phyloP scores from a whole-genome alignment of 176 grass and related monocot genomes.

The Eremochloa ophiuroides region DNA sequence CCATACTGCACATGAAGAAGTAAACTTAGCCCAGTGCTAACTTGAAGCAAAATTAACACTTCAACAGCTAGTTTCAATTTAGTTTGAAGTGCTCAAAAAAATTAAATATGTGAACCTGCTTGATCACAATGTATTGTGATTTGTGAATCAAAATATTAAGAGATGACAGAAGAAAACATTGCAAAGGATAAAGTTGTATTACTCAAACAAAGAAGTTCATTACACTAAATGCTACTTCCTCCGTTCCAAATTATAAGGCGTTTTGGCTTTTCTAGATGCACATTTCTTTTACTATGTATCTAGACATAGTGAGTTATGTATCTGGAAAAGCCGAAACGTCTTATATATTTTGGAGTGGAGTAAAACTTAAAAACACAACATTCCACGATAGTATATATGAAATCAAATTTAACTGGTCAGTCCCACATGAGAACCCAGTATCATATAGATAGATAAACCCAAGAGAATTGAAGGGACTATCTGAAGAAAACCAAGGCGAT shows the following conservation, averaged over 20 bases:
- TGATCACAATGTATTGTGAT: background rate
- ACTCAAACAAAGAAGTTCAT: background rate
- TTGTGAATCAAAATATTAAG: background rate
- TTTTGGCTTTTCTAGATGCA: background rate
- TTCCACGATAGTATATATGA: background rate
- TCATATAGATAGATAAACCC: background rate
- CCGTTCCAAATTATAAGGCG: background rate
- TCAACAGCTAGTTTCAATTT: background rate
- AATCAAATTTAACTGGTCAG: background rate
- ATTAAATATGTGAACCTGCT: background rate
- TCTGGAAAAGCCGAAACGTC: background rate
- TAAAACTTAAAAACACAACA: background rate
- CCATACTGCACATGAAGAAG: constrained; percentile 48
- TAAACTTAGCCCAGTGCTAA: background rate
- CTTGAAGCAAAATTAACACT: background rate
- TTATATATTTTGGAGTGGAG: background rate
- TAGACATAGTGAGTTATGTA: background rate
- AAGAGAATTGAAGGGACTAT: background rate
- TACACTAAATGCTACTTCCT: background rate
- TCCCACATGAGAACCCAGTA: background rate
- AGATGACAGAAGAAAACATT: background rate
- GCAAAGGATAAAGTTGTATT: background rate
- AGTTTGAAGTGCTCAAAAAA: background rate
- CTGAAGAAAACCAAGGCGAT: background rate
- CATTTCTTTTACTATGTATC: background rate